A percentile compares a stretch with the other conserved stretches of the same genome.
Evolutionary conservation across 371 early-diverging fungal species (phyloP).

Genomic region (Mortierella sp.): DNA sequence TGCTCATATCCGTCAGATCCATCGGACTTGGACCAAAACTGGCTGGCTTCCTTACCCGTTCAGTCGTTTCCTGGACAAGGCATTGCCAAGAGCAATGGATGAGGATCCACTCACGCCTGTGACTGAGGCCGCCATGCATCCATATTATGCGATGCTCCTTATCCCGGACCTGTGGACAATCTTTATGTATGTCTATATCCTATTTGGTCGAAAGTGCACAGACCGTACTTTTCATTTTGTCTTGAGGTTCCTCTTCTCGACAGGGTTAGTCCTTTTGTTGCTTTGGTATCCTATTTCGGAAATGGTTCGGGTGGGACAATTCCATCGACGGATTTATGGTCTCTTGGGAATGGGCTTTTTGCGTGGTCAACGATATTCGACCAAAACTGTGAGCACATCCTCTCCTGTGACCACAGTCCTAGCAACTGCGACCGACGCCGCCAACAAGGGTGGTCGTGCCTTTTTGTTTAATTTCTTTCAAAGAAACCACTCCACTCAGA

Average conservation of each 20-base stretch:
- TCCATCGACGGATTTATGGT: constrained; percentile 6
- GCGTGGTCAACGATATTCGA: not conserved
- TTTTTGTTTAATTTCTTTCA: not conserved
- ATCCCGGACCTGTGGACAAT: constrained; percentile 9
- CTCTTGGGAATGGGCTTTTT: not conserved
- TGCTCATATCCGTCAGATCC: constrained; percentile 12
- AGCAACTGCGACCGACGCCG: no score
- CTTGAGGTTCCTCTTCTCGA: not conserved
- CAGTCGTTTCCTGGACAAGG: not conserved
- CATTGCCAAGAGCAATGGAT: not conserved
- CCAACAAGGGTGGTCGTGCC: no score
- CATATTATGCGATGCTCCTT: not conserved
- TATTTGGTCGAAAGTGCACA: not conserved
- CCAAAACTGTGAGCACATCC: not conserved
- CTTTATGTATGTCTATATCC: constrained; percentile 7
- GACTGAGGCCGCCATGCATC: constrained; percentile 2
- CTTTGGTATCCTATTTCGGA: constrained; percentile 14
- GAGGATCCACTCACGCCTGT: not conserved
- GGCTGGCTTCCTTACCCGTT: constrained; percentile 15
- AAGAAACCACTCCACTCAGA: no score
- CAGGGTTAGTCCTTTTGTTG: not conserved
- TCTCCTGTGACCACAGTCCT: not conserved
- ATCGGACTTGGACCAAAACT: not conserved
- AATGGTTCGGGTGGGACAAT: not conserved
- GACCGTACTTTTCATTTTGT: not conserved